A percentile compares a stretch with the other conserved stretches of the same genome.
Evolutionary conservation across 148 eudicot genomes (phyloP).

Genomic region (Talinum fruticosum): DNA sequence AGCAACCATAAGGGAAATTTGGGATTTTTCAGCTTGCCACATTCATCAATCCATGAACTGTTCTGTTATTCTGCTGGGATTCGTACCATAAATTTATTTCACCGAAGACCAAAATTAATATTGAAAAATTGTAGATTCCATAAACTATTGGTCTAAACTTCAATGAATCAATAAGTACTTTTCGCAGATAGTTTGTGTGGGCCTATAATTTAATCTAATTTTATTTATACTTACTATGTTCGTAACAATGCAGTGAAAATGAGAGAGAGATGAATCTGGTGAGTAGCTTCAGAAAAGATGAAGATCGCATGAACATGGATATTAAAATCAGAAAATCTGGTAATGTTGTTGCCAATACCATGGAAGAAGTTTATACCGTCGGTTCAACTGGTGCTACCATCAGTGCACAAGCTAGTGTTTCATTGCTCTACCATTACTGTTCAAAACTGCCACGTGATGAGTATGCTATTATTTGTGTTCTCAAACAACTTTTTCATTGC

Average conservation of each 20-base stretch:
- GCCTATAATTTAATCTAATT: constrained; percentile 13
- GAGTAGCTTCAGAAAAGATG: constrained; percentile 55
- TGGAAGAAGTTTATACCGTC: constrained; percentile 64
- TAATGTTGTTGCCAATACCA: constrained; percentile 29
- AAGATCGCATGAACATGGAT: constrained; percentile 74
- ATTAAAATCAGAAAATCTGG: constrained; percentile 45
- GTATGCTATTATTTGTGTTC: constrained; percentile 42
- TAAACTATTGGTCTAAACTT: too few species aligned
- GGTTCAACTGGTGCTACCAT: constrained; percentile 89
- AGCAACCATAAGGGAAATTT: too few species aligned
- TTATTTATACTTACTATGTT: constrained; percentile 6
- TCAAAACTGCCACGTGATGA: constrained; percentile 95
- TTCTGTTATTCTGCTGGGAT: background rate
- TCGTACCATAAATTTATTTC: background rate
- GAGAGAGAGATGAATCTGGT: constrained; percentile 61
- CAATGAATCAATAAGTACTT: too few species aligned
- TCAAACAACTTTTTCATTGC: constrained; percentile 4
- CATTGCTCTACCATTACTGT: constrained; percentile 82
- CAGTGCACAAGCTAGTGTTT: constrained; percentile 64
- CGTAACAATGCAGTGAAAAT: constrained; percentile 51
- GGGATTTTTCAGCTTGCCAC: too few species aligned
- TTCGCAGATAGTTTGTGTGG: constrained; percentile 18
- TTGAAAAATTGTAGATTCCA: background rate
- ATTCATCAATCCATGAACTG: too few species aligned
- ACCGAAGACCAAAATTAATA: background rate